Evolutionary conservation across 345 rosid genomes (phyloP).

Genomic region (Gynandropsis gynandra): DNA sequence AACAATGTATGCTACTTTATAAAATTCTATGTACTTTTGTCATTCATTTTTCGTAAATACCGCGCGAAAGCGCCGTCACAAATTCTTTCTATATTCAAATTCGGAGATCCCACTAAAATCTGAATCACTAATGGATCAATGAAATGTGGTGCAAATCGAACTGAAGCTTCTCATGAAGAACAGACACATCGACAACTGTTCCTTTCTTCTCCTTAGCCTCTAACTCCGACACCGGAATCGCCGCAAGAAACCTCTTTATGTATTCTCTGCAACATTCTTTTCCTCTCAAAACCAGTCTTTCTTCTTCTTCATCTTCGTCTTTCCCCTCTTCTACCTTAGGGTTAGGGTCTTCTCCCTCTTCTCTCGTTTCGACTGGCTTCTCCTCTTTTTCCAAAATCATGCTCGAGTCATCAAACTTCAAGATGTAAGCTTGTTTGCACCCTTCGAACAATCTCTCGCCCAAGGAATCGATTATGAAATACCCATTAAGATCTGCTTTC

Average conservation of each 20-base stretch:
- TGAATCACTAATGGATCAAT: constrained; percentile 16
- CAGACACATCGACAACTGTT: constrained; percentile 23
- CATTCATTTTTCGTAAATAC: too few relatives aligned
- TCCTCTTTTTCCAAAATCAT: constrained; percentile 28
- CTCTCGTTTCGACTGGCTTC: constrained; percentile 26
- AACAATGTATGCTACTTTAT: too few relatives aligned
- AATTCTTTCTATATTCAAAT: too few relatives aligned
- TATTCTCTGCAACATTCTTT: constrained; percentile 58
- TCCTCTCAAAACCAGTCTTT: constrained; percentile 35
- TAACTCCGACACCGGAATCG: constrained; percentile 41
- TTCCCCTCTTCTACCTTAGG: background rate
- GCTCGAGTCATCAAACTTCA: constrained; percentile 48
- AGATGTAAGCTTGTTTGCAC: constrained; percentile 47
- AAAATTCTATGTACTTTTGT: too few relatives aligned
- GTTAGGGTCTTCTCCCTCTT: background rate
- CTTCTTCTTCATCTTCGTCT: constrained; percentile 14
- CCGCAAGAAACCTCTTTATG: constrained; percentile 58
- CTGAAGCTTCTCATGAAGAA: constrained; percentile 46
- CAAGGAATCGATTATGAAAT: constrained; percentile 45
- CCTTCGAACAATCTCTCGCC: constrained; percentile 59
- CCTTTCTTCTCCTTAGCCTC: constrained; percentile 48
- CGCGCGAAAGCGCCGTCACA: too few relatives aligned
- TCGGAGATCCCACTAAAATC: too few relatives aligned
- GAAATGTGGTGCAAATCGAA: constrained; percentile 47
- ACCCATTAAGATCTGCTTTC: constrained; percentile 35